phyloP scores from a whole-genome alignment of 2,329 filamentous ascomycete species.

The Alternaria panax region DNA sequence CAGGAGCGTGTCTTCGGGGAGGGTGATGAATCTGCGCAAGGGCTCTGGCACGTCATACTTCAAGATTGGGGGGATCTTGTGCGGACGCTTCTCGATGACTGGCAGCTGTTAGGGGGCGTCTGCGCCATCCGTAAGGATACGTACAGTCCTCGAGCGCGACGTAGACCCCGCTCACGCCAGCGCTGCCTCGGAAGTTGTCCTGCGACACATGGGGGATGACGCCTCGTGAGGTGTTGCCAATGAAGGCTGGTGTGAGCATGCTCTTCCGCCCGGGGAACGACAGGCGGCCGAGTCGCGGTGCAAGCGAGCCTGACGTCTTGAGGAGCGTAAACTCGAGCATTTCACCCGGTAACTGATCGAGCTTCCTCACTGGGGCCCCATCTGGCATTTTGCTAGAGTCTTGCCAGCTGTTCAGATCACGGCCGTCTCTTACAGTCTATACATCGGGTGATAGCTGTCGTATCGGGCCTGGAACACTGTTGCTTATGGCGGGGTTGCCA shows the following conservation, averaged over 20 bases:
- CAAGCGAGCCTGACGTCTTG: conserved; percentile 48
- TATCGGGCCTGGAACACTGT: background rate
- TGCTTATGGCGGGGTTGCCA: conserved; percentile 13
- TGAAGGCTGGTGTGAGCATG: conserved; percentile 84
- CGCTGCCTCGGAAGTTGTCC: conserved; percentile 75
- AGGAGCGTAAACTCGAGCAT: conserved; percentile 57
- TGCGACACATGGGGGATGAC: conserved; percentile 87
- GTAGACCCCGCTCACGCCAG: conserved; percentile 73
- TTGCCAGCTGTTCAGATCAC: background rate
- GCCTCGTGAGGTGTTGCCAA: conserved; percentile 82
- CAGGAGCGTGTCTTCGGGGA: conserved; percentile 70
- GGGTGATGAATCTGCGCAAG: conserved; percentile 78
- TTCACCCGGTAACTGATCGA: conserved; percentile 44
- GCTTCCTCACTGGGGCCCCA: conserved; percentile 10
- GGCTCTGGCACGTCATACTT: conserved; percentile 58
- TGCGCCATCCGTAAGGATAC: conserved; percentile 43
- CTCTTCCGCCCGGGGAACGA: conserved; percentile 66
- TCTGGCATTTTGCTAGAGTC: conserved; percentile 16
- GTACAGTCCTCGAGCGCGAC: conserved; percentile 92
- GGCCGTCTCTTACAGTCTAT: background rate
- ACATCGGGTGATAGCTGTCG: background rate
- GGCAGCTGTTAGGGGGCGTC: conserved; percentile 44
- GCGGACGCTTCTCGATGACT: conserved; percentile 69
- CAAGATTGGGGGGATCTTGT: conserved; percentile 61
- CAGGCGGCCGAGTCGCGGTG: conserved; percentile 73